Percentiles rank a stretch among this genome's conserved stretches.
phyloP scores from a whole-genome alignment of 2,329 filamentous ascomycete species.

The Calonectria montana region DNA sequence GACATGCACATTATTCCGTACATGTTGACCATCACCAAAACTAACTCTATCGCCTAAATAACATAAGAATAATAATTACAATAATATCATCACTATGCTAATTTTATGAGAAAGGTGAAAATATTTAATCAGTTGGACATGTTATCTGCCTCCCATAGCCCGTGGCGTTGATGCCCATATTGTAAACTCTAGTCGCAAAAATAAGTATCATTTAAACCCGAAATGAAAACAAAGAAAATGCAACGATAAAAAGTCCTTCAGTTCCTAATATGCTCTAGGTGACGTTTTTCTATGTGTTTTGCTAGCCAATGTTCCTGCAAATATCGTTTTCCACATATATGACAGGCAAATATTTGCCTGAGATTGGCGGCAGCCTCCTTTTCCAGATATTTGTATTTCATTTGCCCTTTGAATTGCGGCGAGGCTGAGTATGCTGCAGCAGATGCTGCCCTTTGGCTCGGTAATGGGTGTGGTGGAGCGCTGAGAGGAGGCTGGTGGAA shows the following conservation, averaged over 20 bases:
- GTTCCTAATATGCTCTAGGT: neutral
- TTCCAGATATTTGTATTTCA: neutral
- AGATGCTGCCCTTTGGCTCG: neutral
- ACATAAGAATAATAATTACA: too few relatives aligned
- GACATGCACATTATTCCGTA: neutral
- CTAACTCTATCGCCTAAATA: too few relatives aligned
- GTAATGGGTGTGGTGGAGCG: neutral
- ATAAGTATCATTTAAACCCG: neutral
- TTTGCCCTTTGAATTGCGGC: neutral
- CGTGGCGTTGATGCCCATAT: neutral
- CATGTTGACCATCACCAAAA: neutral
- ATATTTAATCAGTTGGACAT: neutral
- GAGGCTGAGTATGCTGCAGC: neutral
- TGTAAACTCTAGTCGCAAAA: neutral
- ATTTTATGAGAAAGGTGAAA: neutral
- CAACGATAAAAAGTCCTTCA: neutral
- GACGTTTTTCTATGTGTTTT: neutral
- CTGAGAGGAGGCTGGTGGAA: neutral
- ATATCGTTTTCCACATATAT: neutral
- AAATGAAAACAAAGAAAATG: neutral
- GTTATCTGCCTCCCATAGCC: neutral
- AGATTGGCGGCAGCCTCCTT: neutral
- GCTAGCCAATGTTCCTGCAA: neutral
- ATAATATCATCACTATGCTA: neutral
- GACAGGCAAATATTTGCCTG: neutral